Percentiles rank a stretch among this genome's conserved stretches.
These are phyloP conservation scores for Pouteria campechiana DNA, from an alignment of 179 eudicot genomes.

Conservation along the genomic window DNA sequence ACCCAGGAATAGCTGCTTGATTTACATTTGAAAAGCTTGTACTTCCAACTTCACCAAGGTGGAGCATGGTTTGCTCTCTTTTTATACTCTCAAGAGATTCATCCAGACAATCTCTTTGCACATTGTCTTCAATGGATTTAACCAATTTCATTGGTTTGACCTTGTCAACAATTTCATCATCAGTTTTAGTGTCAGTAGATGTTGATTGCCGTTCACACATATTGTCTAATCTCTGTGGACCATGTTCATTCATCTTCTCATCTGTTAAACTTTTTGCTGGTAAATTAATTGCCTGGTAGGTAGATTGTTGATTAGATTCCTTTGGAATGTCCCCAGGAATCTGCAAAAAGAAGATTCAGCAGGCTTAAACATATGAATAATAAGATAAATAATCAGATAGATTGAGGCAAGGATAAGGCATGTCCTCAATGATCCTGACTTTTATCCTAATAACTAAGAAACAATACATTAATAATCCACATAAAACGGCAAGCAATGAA, in stretches of 20 bases:
- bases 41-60: constrained; percentile 35
- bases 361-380: background rate
- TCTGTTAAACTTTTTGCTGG: constrained; percentile 30
- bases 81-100: constrained; percentile 26
- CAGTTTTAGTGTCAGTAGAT: constrained; percentile 8
- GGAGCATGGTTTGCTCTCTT: constrained; percentile 26
- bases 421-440: too few relatives aligned
- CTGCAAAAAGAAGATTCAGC: background rate
- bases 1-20: constrained; percentile 26
- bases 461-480: too few relatives aligned
- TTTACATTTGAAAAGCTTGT: constrained; percentile 27
- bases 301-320: too few relatives aligned
- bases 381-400: background rate
- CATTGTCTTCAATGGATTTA: constrained; percentile 13
- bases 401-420: too few relatives aligned
- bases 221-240: constrained; percentile 18
- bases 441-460: too few relatives aligned
- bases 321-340: too few relatives aligned
- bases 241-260: constrained; percentile 33
- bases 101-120: constrained; percentile 20
- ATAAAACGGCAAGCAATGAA: too few relatives aligned
- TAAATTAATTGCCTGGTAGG: too few relatives aligned
- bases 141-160: constrained; percentile 13
- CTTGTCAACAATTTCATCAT: constrained; percentile 8
- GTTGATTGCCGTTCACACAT: constrained; percentile 9